These are phyloP conservation scores for Vigna hirtella DNA, from an alignment of 306 rosid species.

Conservation along the genomic window DNA sequence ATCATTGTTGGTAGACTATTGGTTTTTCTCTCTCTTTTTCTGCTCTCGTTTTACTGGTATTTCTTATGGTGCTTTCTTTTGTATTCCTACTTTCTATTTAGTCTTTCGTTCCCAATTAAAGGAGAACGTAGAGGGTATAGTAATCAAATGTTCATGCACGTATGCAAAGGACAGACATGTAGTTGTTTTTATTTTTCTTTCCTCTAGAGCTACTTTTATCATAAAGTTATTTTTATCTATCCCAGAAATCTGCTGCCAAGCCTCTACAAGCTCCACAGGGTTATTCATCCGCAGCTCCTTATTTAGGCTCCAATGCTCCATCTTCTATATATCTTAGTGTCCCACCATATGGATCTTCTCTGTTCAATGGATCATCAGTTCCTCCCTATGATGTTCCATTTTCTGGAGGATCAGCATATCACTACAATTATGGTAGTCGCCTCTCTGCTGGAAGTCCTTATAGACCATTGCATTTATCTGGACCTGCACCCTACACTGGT, in stretches of 20 bases:
- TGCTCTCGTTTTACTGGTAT: not conserved
- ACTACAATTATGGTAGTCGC: slow-evolving; percentile 83
- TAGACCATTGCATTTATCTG: slow-evolving; percentile 87
- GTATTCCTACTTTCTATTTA: not conserved
- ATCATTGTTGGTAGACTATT: not conserved
- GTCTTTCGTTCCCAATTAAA: not conserved
- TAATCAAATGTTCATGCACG: slow-evolving; percentile 11
- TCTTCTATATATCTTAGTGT: slow-evolving; percentile 91
- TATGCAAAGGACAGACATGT: not conserved
- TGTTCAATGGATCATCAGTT: slow-evolving; percentile 85
- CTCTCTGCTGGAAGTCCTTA: slow-evolving; percentile 90
- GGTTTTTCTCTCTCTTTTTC: not conserved
- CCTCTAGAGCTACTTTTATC: not conserved
- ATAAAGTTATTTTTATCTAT: not conserved
- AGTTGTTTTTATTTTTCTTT: not conserved
- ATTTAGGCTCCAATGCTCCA: slow-evolving; percentile 81
- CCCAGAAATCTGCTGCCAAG: slow-evolving; percentile 87
- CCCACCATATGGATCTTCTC: slow-evolving; percentile 94
- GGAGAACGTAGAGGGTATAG: not conserved
- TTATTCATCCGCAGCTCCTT: slow-evolving; percentile 78
- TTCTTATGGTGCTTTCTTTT: not conserved
- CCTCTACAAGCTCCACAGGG: slow-evolving; percentile 82
- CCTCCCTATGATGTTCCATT: slow-evolving; percentile 95
- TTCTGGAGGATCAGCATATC: slow-evolving; percentile 94
- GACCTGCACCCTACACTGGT: slow-evolving; percentile 85